Evolutionary conservation across 345 rosid species (phyloP), one percentile per base, ranked within the genome.

Genomic region (Brassica cretica): DNA sequence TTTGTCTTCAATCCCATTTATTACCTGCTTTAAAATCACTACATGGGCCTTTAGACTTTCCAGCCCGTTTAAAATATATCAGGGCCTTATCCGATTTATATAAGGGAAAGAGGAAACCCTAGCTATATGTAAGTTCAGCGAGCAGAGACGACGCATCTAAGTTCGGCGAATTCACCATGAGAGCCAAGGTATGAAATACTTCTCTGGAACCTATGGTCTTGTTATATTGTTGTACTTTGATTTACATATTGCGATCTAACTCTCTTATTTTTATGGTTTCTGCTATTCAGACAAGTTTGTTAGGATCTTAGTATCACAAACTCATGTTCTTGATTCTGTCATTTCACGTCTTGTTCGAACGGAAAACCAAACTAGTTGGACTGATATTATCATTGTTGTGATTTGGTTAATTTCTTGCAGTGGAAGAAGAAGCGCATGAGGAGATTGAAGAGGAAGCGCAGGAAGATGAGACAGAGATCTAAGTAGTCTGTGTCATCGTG

Each of bases 351-450:
- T 56, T 53, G 24, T 18, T 62, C 0, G 39, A 41, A 59, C 5
- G 60, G 60, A 24, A 19, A 7, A 8, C 29, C n/a, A 27, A 49
- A n/a, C 4, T 35, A 14, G 29, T 37, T 18, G 41, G 21, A 30
- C 1, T 63, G 4, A 63, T 30, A 9, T 2, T 30, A 9, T 2
- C 8, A 2, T 19, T 10, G 30, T 39, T 66, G 18, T 68, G 72
- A 1, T 46, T 25, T 44, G 37, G n/a, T 68, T 29, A 8, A 35
- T 35, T 59, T 59, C 6, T 59, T 51, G n/a, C 81, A 81, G 84
- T 81, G 84, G 84, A 81, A 81, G 84, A 81, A 81, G 84, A 81
- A 81, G 84, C 81, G 84, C 1, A 81, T 81, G 84, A 81, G 84
- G 81, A 81, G 84, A 18, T 32, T 81, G 11, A 81, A 81, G 84